Percentiles rank a stretch among this genome's conserved stretches.
Conservation (phyloP, 2,329 filamentous ascomycete genomes). For the Epichloe brachyelytri region DNA sequence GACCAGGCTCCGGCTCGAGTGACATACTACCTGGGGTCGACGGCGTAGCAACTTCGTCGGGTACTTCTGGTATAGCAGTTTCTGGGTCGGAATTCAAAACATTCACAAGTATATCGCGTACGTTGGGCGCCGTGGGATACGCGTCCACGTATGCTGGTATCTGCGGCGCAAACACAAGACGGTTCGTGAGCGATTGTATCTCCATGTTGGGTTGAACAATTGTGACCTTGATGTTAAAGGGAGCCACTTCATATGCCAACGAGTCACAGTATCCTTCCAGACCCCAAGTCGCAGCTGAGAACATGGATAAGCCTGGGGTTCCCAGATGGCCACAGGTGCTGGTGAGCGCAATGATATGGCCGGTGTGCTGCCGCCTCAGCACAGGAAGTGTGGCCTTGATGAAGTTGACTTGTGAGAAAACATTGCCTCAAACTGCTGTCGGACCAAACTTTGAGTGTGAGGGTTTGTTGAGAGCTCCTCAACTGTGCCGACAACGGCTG, state of each 20-base stretch:
- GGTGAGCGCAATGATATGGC: conserved; percentile 81
- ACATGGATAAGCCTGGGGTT: conserved; percentile 80
- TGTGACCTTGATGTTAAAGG: conserved; percentile 93
- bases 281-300: conserved; percentile 87
- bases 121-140: conserved; percentile 53
- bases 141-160: conserved; percentile 39
- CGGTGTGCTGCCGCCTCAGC: conserved; percentile 67
- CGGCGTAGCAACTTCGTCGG: conserved; percentile 16
- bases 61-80: conserved; percentile 31
- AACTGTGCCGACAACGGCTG: conserved; percentile 77
- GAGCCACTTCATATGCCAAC: conserved; percentile 88
- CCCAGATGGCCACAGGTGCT: conserved; percentile 87
- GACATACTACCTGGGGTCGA: conserved; percentile 19
- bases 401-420: conserved; percentile 92
- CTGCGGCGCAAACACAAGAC: conserved; percentile 70
- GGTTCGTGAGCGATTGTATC: conserved; percentile 75
- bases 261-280: conserved; percentile 93
- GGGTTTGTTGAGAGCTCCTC: conserved; percentile 72
- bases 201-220: conserved; percentile 95
- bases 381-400: conserved; percentile 78
- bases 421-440: conserved; percentile 86
- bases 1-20: conserved; percentile 20
- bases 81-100: conserved; percentile 66
- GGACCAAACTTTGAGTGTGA: conserved; percentile 63
- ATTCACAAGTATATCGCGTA: conserved; percentile 70